phyloP scores from a whole-genome alignment of 1,284 basidiomycete genomes.

The Cystobasidiaceae sp. region DNA sequence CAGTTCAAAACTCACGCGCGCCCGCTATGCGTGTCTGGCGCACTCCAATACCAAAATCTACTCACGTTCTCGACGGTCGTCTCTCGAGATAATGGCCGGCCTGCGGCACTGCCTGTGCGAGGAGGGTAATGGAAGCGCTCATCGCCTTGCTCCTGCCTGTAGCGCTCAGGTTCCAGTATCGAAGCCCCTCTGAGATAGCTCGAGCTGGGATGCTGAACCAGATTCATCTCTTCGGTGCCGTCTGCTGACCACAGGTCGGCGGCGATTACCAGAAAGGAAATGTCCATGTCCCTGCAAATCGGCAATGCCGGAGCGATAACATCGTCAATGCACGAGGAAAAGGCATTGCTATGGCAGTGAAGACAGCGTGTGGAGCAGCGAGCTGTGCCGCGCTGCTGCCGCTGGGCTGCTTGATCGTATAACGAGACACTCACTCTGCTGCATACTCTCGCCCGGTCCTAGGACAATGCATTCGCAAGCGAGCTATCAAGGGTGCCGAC shows the following conservation, averaged over 20 bases:
- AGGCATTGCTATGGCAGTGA: too few relatives aligned
- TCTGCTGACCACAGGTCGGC: constrained; percentile 32
- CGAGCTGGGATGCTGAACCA: constrained; percentile 25
- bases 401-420: too few relatives aligned
- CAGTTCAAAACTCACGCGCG: too few relatives aligned
- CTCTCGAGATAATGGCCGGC: too few relatives aligned
- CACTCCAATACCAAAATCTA: too few relatives aligned
- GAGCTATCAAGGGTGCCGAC: constrained; percentile 19
- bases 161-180: background rate
- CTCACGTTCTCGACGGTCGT: too few relatives aligned
- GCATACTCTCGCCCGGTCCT: background rate
- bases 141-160: background rate
- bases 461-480: background rate
- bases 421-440: constrained; percentile 6
- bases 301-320: background rate
- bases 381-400: too few relatives aligned
- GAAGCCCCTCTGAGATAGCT: background rate
- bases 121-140: background rate
- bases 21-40: too few relatives aligned
- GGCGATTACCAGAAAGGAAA: constrained; percentile 24
- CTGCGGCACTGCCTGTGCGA: background rate
- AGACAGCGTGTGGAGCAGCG: too few relatives aligned
- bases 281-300: constrained; percentile 16
- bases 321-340: background rate
- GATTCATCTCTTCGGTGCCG: constrained; percentile 23